A percentile compares a stretch with the other conserved stretches of the same genome.
phyloP scores from a whole-genome alignment of 768 basidiomycete genomes.

The Tephrocybe rancida region DNA sequence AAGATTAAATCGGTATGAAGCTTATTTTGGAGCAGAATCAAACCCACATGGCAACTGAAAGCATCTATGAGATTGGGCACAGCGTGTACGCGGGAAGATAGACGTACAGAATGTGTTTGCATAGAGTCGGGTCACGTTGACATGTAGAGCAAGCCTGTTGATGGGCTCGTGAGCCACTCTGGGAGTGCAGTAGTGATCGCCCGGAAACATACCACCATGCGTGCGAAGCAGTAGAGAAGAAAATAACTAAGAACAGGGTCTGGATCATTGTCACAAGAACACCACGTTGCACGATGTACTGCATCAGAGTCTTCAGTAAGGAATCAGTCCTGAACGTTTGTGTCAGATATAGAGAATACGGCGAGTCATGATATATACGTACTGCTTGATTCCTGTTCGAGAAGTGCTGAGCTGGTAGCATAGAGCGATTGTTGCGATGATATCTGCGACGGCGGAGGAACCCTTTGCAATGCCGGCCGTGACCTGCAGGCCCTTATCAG shows the following conservation, averaged over 20 bases:
- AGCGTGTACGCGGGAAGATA: conserved; percentile 18
- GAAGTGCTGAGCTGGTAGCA: conserved; percentile 30
- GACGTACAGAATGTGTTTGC: conserved; percentile 41
- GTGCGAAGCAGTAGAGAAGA: conserved; percentile 28
- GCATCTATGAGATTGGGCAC: not conserved
- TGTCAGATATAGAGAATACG: not conserved
- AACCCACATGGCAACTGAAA: conserved; percentile 9
- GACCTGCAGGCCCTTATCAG: conserved; percentile 20
- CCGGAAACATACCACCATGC: conserved; percentile 30
- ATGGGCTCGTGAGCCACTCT: not conserved
- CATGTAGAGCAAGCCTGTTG: conserved; percentile 39
- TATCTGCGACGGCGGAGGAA: conserved; percentile 36
- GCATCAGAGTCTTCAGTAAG: conserved; percentile 32
- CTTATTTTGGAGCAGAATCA: not conserved
- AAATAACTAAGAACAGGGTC: conserved; percentile 32
- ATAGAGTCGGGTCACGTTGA: conserved; percentile 42
- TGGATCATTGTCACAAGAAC: conserved; percentile 38
- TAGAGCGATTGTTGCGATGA: conserved; percentile 37
- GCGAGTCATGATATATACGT: not conserved
- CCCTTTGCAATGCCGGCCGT: conserved; percentile 39
- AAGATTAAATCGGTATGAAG: not conserved
- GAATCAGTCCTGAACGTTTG: conserved; percentile 26
- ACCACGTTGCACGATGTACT: conserved; percentile 36
- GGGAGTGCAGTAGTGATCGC: not conserved
- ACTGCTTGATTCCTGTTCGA: conserved; percentile 32